These are phyloP conservation scores for Fomitopsis palustris DNA, from an alignment of 1,284 basidiomycete species.

Conservation along the genomic window DNA sequence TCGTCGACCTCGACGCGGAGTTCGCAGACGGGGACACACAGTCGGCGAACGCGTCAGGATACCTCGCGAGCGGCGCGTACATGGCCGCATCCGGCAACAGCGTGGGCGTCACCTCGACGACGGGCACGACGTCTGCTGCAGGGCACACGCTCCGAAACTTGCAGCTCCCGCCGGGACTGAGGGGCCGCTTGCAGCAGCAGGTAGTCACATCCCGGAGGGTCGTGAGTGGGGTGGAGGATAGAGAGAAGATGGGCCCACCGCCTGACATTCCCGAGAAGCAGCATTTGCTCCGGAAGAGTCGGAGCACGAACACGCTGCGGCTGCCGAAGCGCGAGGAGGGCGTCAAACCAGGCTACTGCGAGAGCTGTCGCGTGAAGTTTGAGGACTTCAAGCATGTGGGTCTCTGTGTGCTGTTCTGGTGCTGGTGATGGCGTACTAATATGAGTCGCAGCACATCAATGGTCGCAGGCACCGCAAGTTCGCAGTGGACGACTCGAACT, in stretches of 20 bases:
- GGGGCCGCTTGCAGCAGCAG: constrained; percentile 57
- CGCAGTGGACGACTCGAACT: constrained; percentile 80
- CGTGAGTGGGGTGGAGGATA: constrained; percentile 26
- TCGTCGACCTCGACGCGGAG: constrained; percentile 44
- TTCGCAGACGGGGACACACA: constrained; percentile 41
- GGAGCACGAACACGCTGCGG: constrained; percentile 73
- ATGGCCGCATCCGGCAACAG: constrained; percentile 94
- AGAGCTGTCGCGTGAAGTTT: constrained; percentile 92
- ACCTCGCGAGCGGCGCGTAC: constrained; percentile 61
- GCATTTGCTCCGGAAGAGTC: constrained; percentile 61
- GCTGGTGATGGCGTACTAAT: constrained; percentile 1
- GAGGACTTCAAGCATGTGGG: constrained; percentile 83
- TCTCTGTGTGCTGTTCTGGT: constrained; percentile 13
- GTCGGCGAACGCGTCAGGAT: constrained; percentile 67
- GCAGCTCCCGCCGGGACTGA: constrained; percentile 50
- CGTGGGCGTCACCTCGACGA: constrained; percentile 86
- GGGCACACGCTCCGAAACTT: constrained; percentile 40
- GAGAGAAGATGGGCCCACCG: constrained; percentile 64
- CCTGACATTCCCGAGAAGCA: constrained; percentile 49
- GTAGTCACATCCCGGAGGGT: constrained; percentile 60
- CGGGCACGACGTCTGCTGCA: constrained; percentile 81
- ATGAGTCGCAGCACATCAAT: constrained; percentile 64
- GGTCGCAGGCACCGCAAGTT: constrained; percentile 84
- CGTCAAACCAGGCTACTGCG: constrained; percentile 95
- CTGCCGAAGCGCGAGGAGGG: constrained; percentile 78